Percentiles rank a stretch among this genome's conserved stretches.
Conservation (phyloP, 805 yeast species). For the Yamadazyma laniorum region DNA sequence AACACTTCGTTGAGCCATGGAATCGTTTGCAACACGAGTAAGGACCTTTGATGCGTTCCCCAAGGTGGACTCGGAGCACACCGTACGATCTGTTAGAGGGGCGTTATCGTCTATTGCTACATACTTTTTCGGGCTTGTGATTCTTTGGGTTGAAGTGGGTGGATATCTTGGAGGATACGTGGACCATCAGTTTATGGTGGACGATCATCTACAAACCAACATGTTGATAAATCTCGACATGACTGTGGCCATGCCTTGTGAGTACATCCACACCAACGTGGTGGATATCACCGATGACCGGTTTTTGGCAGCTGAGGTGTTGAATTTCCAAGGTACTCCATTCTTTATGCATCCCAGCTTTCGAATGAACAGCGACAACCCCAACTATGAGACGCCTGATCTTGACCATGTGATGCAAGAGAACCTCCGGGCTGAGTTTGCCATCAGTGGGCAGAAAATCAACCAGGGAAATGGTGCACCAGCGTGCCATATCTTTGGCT, state of each 20-base stretch:
- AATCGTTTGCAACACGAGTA: constrained; percentile 37
- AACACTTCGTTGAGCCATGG: no score
- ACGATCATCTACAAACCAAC: constrained; percentile 52
- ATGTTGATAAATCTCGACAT: constrained; percentile 76
- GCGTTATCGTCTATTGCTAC: constrained; percentile 69
- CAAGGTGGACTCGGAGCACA: constrained; percentile 50
- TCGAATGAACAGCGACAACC: constrained; percentile 45
- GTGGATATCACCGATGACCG: constrained; percentile 76
- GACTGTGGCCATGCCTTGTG: constrained; percentile 82
- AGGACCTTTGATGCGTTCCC: constrained; percentile 48
- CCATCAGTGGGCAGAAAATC: constrained; percentile 38
- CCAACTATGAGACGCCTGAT: constrained; percentile 55
- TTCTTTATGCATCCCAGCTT: constrained; percentile 50
- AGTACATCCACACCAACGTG: constrained; percentile 68
- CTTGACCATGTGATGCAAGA: constrained; percentile 65
- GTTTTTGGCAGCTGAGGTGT: constrained; percentile 70
- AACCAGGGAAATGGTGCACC: constrained; percentile 51
- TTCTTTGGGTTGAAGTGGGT: constrained; percentile 84
- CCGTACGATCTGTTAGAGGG: constrained; percentile 74
- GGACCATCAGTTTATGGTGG: constrained; percentile 77
- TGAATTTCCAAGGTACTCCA: constrained; percentile 65
- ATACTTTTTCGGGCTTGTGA: constrained; percentile 57
- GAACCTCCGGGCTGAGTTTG: constrained; percentile 64
- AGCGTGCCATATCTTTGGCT: constrained; percentile 85
- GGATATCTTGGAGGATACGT: constrained; percentile 79